These are phyloP conservation scores for Paecilomyces dactylethromorphus DNA, from an alignment of 2,329 filamentous ascomycete species.

Conservation along the genomic window DNA sequence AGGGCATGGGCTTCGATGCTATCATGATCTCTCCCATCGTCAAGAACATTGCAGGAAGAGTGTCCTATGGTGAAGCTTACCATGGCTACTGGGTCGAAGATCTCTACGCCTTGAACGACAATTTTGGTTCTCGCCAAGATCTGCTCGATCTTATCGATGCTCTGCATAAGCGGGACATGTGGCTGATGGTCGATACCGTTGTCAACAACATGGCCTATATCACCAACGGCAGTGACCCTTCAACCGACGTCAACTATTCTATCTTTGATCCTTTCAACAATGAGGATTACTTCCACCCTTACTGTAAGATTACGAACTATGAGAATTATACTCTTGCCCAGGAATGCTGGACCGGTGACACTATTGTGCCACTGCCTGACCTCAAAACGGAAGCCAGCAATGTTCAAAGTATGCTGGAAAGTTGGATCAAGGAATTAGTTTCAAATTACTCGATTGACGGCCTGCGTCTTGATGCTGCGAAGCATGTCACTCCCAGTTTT, in stretches of 20 bases:
- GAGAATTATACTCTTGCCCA: constrained; percentile 29
- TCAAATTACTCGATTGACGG: constrained; percentile 44
- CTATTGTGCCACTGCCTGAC: constrained; percentile 40
- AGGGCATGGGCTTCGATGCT: constrained; percentile 44
- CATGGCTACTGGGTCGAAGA: constrained; percentile 47
- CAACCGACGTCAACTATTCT: constrained; percentile 16
- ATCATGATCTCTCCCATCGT: constrained; percentile 38
- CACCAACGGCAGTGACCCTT: constrained; percentile 19
- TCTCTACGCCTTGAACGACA: constrained; percentile 41
- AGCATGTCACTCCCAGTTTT: constrained; percentile 40
- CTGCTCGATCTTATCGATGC: constrained; percentile 40
- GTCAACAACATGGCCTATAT: constrained; percentile 42
- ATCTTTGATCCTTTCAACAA: constrained; percentile 18
- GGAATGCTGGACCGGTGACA: constrained; percentile 47
- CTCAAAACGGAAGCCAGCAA: constrained; percentile 38
- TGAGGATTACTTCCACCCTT: constrained; percentile 25
- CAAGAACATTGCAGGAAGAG: constrained; percentile 29
- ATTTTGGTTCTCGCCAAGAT: constrained; percentile 44
- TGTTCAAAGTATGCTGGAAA: constrained; percentile 34
- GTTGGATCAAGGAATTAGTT: constrained; percentile 36
- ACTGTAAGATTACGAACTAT: constrained; percentile 26
- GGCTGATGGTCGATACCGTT: constrained; percentile 48
- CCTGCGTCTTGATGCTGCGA: constrained; percentile 45
- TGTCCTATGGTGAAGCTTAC: constrained; percentile 40
- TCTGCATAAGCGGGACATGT: constrained; percentile 43